Base-by-base conservation (phyloP, 225 moss, liverwort and hornwort genomes). In the Antitrichia curtipendula region DNA sequence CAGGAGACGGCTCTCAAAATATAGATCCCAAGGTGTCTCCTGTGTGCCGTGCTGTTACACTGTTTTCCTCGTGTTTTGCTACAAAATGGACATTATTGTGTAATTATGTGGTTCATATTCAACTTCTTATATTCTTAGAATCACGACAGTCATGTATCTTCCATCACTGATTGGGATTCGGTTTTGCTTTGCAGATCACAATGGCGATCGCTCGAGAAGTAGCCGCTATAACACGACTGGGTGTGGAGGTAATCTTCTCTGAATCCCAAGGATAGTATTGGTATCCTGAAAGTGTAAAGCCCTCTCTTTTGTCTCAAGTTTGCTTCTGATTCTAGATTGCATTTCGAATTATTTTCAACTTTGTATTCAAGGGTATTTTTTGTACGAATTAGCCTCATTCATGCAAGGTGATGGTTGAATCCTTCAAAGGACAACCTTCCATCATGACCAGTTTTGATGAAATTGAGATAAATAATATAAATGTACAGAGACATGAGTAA, bases 141-240 rank as follows among this genome's bases (percentile, higher is more conserved):
- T 8, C 32, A 62, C 12, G 28, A 74, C 22, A 4, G 3, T 61
- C 47, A 24, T 59, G 62, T 57, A 52, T 28, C 54, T 74, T 86
- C 76, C n/a, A 49, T 54, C 23, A 61, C 50, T 87, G 72, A 88
- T 78, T 47, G 53, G 75, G 40, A 57, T 65, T 32, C 77, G 73
- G 45, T 52, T n/a, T n/a, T n/a, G n/a, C n/a, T n/a, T 71, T 53
- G 87, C 89, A 97, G 97, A 92, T 97, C 66, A 97, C 96, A 25
- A 97, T 96, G 96, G 94, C 97, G 50, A 97, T 97, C 77, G 93
- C 97, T 28, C 92, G 95, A 84, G 97, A 97, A 92, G 97, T 97
- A 80, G 97, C 97, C 54, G 92, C 94, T 54, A 97, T 95, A 70
- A 95, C 96, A 84, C 96, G 97, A 59, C 88, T 95, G 63, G 97